These are phyloP conservation scores for Alternaria brassicae DNA, from an alignment of 2,329 filamentous ascomycete species.

Conservation along the genomic window DNA sequence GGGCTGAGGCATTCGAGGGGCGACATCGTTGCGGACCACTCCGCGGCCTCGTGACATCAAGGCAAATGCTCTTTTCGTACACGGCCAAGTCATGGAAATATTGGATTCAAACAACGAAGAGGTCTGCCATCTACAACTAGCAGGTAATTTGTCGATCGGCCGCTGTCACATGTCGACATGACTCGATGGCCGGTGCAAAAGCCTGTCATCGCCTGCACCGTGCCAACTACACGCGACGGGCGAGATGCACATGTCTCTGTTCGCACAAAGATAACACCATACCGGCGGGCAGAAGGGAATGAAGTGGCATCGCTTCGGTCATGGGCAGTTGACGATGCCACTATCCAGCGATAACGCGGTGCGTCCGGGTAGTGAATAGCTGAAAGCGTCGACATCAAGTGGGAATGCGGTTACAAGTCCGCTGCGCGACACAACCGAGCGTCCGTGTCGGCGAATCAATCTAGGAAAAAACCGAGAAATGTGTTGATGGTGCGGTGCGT, in stretches of 20 bases:
- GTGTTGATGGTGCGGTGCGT: slow-evolving; percentile 33
- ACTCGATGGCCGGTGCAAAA: slow-evolving; percentile 19
- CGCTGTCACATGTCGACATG: slow-evolving; percentile 34
- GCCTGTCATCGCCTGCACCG: slow-evolving; percentile 3
- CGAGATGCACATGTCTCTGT: not conserved
- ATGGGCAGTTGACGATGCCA: slow-evolving; percentile 4
- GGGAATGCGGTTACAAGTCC: slow-evolving; percentile 16
- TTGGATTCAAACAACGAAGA: not conserved
- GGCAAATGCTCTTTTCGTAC: not conserved
- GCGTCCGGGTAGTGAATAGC: slow-evolving; percentile 13
- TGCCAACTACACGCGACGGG: not conserved
- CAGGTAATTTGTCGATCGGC: slow-evolving; percentile 4
- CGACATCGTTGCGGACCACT: slow-evolving; percentile 13
- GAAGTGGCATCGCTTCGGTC: slow-evolving; percentile 6
- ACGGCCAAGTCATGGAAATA: not conserved
- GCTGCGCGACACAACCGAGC: slow-evolving; percentile 9
- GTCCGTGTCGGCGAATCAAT: slow-evolving; percentile 29
- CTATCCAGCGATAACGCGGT: slow-evolving; percentile 13
- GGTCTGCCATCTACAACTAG: slow-evolving; percentile 3
- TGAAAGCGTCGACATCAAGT: slow-evolving; percentile 8
- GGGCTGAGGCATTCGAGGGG: slow-evolving; percentile 24
- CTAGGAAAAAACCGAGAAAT: slow-evolving; percentile 15
- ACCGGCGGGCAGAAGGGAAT: slow-evolving; percentile 1
- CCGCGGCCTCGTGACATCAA: not conserved
- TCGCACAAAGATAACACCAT: not conserved